Evolutionary conservation across 2,329 filamentous ascomycete species (phyloP).

Genomic region (Lasiodiplodia sp.): DNA sequence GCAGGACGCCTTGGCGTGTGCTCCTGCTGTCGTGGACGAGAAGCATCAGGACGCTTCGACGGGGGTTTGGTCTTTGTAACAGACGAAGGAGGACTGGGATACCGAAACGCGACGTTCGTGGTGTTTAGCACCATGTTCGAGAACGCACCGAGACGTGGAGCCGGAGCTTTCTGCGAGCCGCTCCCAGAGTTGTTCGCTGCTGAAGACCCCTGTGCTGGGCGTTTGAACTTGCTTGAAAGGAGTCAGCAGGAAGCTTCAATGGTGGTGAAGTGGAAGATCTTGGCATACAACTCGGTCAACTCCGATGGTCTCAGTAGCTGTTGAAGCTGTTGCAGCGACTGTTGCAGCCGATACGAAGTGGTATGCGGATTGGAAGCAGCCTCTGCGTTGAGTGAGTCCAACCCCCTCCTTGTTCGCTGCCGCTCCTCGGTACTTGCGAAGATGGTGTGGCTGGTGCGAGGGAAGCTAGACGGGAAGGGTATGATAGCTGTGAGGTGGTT

Average conservation of each 20-base stretch:
- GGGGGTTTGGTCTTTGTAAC: background rate
- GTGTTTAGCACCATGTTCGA: slow-evolving; percentile 60
- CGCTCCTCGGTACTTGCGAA: slow-evolving; percentile 54
- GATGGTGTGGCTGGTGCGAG: slow-evolving; percentile 47
- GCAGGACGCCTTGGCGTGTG: background rate
- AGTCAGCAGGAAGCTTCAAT: background rate
- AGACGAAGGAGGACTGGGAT: slow-evolving; percentile 32
- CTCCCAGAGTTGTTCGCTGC: background rate
- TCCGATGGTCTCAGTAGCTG: slow-evolving; percentile 76
- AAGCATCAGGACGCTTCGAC: background rate
- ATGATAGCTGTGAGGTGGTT: slow-evolving; percentile 49
- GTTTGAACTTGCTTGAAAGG: slow-evolving; percentile 25
- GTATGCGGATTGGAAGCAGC: slow-evolving; percentile 62
- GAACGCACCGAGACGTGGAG: slow-evolving; percentile 57
- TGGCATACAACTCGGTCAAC: slow-evolving; percentile 70
- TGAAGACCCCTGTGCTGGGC: slow-evolving; percentile 43
- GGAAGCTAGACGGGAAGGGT: slow-evolving; percentile 53
- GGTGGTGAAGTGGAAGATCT: background rate
- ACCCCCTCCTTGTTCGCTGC: slow-evolving; percentile 57
- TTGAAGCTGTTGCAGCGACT: slow-evolving; percentile 76
- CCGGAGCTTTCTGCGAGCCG: background rate
- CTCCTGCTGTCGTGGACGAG: background rate
- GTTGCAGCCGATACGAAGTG: slow-evolving; percentile 71
- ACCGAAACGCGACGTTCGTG: slow-evolving; percentile 48
- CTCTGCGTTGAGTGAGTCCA: slow-evolving; percentile 76